Conservation (phyloP, 2,329 filamentous ascomycete species). For the Albifimbria verrucaria region DNA sequence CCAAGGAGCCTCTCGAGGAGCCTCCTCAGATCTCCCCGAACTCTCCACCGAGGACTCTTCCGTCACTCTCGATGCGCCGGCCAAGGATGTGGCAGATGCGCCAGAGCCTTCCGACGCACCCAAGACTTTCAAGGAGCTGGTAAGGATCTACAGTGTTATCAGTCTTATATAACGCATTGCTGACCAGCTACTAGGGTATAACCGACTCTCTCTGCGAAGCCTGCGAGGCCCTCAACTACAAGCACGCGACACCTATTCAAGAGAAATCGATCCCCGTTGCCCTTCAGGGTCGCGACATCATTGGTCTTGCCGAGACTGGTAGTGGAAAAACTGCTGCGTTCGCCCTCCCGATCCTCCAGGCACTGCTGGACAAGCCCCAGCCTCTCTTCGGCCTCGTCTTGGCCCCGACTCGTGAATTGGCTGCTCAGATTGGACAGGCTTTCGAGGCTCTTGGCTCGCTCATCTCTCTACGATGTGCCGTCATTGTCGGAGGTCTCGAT, state of each 20-base stretch:
- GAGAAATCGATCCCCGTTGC: conserved; percentile 78
- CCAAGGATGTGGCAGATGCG: conserved; percentile 26
- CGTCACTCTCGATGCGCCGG: conserved; percentile 28
- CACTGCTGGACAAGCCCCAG: conserved; percentile 83
- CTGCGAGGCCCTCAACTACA: conserved; percentile 79
- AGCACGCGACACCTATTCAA: conserved; percentile 84
- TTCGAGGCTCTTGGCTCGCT: conserved; percentile 85
- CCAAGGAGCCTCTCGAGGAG: conserved; percentile 7
- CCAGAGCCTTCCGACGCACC: conserved; percentile 58
- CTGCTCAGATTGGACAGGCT: conserved; percentile 82
- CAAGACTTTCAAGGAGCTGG: conserved; percentile 66
- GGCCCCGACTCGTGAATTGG: conserved; percentile 89
- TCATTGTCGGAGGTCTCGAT: conserved; percentile 90
- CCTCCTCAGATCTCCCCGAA: conserved; percentile 13
- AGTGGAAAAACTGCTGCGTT: conserved; percentile 96
- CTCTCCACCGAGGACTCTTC: conserved; percentile 29
- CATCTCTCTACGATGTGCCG: conserved; percentile 82
- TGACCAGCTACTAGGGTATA: conserved; percentile 56
- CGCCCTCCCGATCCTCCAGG: conserved; percentile 86
- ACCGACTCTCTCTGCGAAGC: conserved; percentile 87
- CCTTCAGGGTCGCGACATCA: conserved; percentile 78
- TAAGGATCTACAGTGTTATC: conserved; percentile 22
- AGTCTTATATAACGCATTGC: background rate
- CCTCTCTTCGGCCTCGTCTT: conserved; percentile 85
- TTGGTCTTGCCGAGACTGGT: conserved; percentile 92